A percentile compares a stretch with the other conserved stretches of the same genome.
phyloP scores from a whole-genome alignment of 306 rosid species.

The Citrullus mucosospermus region DNA sequence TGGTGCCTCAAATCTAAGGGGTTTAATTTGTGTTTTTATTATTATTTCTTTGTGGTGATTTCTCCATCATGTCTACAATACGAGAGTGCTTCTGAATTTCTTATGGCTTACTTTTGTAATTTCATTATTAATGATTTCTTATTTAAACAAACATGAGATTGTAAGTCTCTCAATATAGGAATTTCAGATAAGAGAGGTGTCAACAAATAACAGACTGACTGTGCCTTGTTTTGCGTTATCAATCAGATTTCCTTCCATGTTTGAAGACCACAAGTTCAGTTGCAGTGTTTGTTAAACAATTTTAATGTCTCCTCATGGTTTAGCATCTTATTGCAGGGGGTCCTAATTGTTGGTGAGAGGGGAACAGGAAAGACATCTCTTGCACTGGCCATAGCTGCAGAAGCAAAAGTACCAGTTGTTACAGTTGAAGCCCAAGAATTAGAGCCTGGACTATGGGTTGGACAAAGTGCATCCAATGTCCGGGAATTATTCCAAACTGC shows the following conservation, averaged over 20 bases:
- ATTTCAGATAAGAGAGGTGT: not conserved
- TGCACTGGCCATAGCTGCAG: constrained; percentile 94
- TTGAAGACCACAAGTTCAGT: not conserved
- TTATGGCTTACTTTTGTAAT: not conserved
- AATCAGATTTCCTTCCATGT: not conserved
- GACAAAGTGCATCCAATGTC: constrained; percentile 95
- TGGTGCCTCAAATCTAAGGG: not conserved
- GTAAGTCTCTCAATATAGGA: not conserved
- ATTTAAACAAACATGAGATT: not conserved
- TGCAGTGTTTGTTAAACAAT: not conserved
- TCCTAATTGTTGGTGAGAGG: constrained; percentile 92
- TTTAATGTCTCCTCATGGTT: not conserved
- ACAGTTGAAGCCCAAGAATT: constrained; percentile 74
- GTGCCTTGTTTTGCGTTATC: not conserved
- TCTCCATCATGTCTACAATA: not conserved
- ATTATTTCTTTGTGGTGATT: not conserved
- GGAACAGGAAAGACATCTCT: constrained; percentile 98
- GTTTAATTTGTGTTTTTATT: not conserved
- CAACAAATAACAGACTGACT: not conserved
- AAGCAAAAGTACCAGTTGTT: constrained; percentile 94
- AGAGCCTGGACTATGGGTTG: constrained; percentile 99
- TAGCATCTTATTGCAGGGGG: constrained; percentile 51
- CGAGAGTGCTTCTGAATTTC: not conserved
- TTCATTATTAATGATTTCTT: not conserved
- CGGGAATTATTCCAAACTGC: constrained; percentile 96